Conservation (phyloP, 2,329 filamentous ascomycete genomes). For the Fusarium oxysporum region DNA sequence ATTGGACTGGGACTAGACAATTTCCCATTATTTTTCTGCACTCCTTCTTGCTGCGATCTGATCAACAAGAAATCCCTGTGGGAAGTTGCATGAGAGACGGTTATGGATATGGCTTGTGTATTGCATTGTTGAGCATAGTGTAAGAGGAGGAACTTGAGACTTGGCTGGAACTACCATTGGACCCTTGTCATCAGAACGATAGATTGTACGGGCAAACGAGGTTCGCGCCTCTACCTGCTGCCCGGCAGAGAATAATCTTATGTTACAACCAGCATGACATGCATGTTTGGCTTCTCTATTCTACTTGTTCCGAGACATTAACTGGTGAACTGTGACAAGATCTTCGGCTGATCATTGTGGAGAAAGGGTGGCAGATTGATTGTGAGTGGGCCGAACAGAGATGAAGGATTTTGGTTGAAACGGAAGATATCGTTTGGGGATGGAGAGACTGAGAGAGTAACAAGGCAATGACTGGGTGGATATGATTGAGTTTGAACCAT, state of each 20-base stretch:
- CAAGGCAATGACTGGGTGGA: neutral
- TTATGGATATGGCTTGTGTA: constrained; percentile 35
- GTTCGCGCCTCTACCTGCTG: constrained; percentile 51
- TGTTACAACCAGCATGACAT: constrained; percentile 48
- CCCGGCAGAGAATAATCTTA: constrained; percentile 48
- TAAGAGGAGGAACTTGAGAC: constrained; percentile 41
- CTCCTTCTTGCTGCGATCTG: constrained; percentile 23
- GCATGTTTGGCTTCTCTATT: constrained; percentile 33
- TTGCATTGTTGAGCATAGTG: constrained; percentile 42
- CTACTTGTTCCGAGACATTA: constrained; percentile 1
- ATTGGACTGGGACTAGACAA: constrained; percentile 19
- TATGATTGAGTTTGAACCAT: neutral
- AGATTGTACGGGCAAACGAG: constrained; percentile 54
- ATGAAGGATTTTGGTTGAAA: constrained; percentile 6
- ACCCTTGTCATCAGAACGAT: constrained; percentile 47
- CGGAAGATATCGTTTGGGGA: neutral
- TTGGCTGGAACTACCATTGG: constrained; percentile 37
- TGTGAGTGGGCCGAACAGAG: neutral
- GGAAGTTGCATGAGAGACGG: constrained; percentile 38
- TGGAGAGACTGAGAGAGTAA: constrained; percentile 9
- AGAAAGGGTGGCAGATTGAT: neutral
- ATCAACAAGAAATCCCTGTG: constrained; percentile 42
- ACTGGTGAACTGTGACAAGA: constrained; percentile 5
- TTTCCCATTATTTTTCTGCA: constrained; percentile 15
- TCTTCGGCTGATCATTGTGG: neutral